Evolutionary conservation across 1,284 basidiomycete species (phyloP).

Genomic region (Wolfiporia cocos): DNA sequence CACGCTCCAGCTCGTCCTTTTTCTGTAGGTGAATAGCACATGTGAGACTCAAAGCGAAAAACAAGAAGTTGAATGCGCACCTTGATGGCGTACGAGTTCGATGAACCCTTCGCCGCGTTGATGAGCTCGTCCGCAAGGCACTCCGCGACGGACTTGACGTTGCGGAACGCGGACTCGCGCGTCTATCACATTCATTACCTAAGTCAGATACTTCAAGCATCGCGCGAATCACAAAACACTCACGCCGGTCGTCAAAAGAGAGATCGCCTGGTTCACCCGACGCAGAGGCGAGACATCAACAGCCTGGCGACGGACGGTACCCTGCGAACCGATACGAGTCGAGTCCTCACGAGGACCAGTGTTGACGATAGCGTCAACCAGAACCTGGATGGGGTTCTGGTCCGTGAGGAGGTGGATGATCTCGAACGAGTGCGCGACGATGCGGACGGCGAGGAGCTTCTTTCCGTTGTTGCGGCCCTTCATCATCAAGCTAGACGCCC

Average conservation of each 20-base stretch:
- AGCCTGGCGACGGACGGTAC: slow-evolving; percentile 99
- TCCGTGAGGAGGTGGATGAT: slow-evolving; percentile 99
- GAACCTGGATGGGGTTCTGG: slow-evolving; percentile 98
- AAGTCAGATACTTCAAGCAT: not conserved
- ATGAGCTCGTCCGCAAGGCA: slow-evolving; percentile 99
- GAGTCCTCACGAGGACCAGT: slow-evolving; percentile 99
- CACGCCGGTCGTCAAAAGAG: slow-evolving; percentile 94
- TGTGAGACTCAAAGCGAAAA: not conserved
- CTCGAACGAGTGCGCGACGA: slow-evolving; percentile 99
- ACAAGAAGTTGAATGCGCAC: slow-evolving; percentile 30
- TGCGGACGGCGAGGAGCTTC: slow-evolving; percentile 98
- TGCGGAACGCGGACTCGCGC: slow-evolving; percentile 99
- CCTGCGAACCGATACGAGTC: slow-evolving; percentile 99
- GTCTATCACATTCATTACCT: slow-evolving; percentile 51
- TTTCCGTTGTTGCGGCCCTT: slow-evolving; percentile 99
- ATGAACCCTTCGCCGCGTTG: slow-evolving; percentile 99
- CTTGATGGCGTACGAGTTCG: slow-evolving; percentile 99
- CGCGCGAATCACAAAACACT: slow-evolving; percentile 26
- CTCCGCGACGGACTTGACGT: slow-evolving; percentile 98
- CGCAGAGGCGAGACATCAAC: slow-evolving; percentile 99
- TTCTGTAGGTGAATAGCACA: slow-evolving; percentile 40
- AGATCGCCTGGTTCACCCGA: slow-evolving; percentile 96
- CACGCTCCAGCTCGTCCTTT: slow-evolving; percentile 98
- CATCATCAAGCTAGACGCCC: slow-evolving; percentile 85
- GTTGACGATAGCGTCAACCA: slow-evolving; percentile 99